Percentiles rank a stretch among this genome's conserved stretches.
phyloP scores from a whole-genome alignment of 2,329 filamentous ascomycete genomes.

The Fusarium incarnatum region DNA sequence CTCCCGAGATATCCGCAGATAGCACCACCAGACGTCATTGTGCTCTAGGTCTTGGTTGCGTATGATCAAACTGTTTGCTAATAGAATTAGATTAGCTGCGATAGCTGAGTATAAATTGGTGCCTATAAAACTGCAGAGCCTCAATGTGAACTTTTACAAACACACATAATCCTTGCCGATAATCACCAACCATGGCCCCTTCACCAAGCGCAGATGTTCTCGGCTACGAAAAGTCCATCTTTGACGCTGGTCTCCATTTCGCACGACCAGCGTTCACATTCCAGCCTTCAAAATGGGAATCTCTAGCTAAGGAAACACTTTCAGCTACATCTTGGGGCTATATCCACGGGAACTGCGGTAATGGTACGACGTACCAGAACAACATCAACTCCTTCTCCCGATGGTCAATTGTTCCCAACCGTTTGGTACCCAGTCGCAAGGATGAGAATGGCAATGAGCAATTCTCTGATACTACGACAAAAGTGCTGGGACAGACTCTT shows the following conservation, averaged over 20 bases:
- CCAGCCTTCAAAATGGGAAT: conserved; percentile 19
- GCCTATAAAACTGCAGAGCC: not conserved
- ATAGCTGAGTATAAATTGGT: not conserved
- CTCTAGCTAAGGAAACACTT: conserved; percentile 18
- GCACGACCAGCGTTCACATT: conserved; percentile 14
- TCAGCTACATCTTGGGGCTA: conserved; percentile 34
- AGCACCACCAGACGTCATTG: not conserved
- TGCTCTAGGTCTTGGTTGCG: not conserved
- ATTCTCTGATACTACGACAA: conserved; percentile 22
- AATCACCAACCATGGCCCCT: not conserved
- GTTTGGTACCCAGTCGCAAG: conserved; percentile 15
- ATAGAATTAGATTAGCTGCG: not conserved
- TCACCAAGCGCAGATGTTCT: conserved; percentile 19
- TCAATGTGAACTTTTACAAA: not conserved
- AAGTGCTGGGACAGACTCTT: conserved; percentile 21
- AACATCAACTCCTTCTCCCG: conserved; percentile 14
- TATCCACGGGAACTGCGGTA: conserved; percentile 28
- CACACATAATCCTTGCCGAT: not conserved
- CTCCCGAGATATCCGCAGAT: not conserved
- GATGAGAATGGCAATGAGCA: conserved; percentile 22
- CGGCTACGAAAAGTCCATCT: conserved; percentile 16
- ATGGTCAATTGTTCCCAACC: conserved; percentile 19
- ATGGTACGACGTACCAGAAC: conserved; percentile 24
- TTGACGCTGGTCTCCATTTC: conserved; percentile 18
- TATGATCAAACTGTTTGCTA: not conserved